phyloP scores from a whole-genome alignment of 148 eudicot genomes.

The Rhododendron griersonianum region DNA sequence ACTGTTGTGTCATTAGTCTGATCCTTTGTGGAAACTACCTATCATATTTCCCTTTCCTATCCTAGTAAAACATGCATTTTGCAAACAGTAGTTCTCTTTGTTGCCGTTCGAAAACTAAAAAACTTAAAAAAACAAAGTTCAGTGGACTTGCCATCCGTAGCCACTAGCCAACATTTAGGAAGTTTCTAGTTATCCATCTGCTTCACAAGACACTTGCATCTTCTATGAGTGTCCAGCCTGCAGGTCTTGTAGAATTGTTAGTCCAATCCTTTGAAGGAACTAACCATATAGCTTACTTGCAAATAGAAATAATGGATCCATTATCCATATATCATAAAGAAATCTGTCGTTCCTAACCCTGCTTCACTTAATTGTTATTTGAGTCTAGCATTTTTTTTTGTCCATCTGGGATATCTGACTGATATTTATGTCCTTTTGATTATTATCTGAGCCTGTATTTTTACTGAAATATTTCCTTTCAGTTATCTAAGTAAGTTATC shows the following conservation, averaged over 20 bases:
- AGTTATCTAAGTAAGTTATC: neutral
- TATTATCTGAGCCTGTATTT: neutral
- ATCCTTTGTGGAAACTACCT: neutral
- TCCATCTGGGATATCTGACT: neutral
- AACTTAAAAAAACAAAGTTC: neutral
- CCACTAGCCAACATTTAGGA: neutral
- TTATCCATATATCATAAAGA: neutral
- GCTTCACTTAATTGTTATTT: neutral
- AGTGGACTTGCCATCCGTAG: neutral
- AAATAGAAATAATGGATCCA: neutral
- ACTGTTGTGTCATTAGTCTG: neutral
- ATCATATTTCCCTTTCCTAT: neutral
- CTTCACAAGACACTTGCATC: neutral
- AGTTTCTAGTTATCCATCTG: neutral
- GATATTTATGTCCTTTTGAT: neutral
- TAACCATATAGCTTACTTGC: neutral
- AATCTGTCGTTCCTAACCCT: neutral
- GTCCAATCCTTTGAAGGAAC: neutral
- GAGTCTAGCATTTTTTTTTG: neutral
- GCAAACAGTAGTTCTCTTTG: neutral
- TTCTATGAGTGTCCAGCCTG: neutral
- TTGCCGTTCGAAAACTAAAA: neutral
- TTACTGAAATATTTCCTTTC: neutral
- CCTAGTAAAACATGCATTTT: neutral
- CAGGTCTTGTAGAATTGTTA: neutral